phyloP scores from a whole-genome alignment of 1,139 yeast genomes.

The Lodderomyces elongisporus region DNA sequence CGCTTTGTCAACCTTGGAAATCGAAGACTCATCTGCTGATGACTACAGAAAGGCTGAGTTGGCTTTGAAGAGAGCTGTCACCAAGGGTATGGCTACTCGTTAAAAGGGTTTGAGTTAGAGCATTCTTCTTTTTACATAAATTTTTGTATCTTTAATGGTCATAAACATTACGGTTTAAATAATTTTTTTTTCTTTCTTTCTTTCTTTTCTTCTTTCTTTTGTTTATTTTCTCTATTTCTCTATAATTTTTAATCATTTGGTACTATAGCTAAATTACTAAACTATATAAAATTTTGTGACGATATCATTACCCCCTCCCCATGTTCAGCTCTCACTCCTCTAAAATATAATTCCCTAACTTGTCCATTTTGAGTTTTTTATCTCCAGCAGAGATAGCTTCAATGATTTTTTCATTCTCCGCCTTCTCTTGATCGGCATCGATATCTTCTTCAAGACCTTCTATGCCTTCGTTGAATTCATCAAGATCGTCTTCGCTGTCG shows the following conservation, averaged over 20 bases:
- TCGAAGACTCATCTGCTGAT: conserved; percentile 94
- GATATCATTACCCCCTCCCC: conserved; percentile 4
- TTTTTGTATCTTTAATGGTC: too few species aligned
- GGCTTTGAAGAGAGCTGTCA: conserved; percentile 97
- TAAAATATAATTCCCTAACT: conserved; percentile 71
- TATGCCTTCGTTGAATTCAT: conserved; percentile 50
- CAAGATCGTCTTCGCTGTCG: conserved; percentile 26
- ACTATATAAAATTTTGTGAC: conserved; percentile 3
- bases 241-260: too few species aligned
- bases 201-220: conserved; percentile 4
- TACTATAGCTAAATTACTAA: too few species aligned
- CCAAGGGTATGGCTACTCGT: conserved; percentile 99
- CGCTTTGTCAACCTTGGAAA: conserved; percentile 96
- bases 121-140: too few species aligned
- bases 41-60: conserved; percentile 99
- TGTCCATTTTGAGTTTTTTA: conserved; percentile 66
- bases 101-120: conserved; percentile 43
- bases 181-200: too few species aligned
- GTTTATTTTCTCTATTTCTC: conserved; percentile 6
- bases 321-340: conserved; percentile 38
- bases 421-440: conserved; percentile 49
- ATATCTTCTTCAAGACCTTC: conserved; percentile 69
- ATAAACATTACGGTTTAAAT: conserved; percentile 2
- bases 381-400: conserved; percentile 62
- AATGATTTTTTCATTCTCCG: conserved; percentile 69